Conservation (phyloP, 1,284 basidiomycete genomes). For the Sparassis latifolia region DNA sequence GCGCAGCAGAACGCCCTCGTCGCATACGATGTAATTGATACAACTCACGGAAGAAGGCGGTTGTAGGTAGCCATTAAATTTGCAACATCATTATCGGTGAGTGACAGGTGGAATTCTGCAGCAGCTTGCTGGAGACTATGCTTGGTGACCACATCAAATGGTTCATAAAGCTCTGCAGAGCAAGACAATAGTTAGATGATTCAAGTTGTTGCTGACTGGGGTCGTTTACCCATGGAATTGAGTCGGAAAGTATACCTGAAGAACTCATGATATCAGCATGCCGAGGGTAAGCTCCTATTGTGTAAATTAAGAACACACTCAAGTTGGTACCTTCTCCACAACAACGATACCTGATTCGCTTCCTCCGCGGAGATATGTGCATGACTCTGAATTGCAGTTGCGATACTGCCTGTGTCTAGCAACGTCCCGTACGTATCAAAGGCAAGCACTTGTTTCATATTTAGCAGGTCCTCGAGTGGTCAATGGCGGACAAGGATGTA, state of each 20-base stretch:
- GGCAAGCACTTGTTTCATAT: slow-evolving; percentile 11
- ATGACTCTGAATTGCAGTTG: slow-evolving; percentile 10
- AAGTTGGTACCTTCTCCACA: slow-evolving; percentile 27
- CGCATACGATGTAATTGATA: background rate
- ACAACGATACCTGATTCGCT: slow-evolving; percentile 13
- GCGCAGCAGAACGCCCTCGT: background rate
- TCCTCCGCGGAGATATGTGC: slow-evolving; percentile 11
- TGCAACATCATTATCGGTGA: slow-evolving; percentile 10
- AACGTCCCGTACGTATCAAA: slow-evolving; percentile 31
- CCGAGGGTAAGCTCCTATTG: background rate
- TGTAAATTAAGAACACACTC: slow-evolving; percentile 18
- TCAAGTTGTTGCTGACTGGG: background rate
- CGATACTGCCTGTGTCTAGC: slow-evolving; percentile 23
- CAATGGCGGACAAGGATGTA: no score
- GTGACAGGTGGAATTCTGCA: slow-evolving; percentile 14
- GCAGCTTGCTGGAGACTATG: slow-evolving; percentile 23
- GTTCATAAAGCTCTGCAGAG: slow-evolving; percentile 21
- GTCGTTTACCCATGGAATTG: slow-evolving; percentile 25
- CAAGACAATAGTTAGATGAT: background rate
- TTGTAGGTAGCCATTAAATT: slow-evolving; percentile 22
- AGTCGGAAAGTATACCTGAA: slow-evolving; percentile 28
- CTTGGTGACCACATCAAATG: slow-evolving; percentile 25
- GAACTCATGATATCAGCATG: background rate
- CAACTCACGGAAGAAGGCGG: slow-evolving; percentile 18
- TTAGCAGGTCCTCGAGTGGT: background rate